These are phyloP conservation scores for Hymenoscyphus linearis DNA, from an alignment of 2,329 filamentous ascomycete genomes.

Conservation along the genomic window DNA sequence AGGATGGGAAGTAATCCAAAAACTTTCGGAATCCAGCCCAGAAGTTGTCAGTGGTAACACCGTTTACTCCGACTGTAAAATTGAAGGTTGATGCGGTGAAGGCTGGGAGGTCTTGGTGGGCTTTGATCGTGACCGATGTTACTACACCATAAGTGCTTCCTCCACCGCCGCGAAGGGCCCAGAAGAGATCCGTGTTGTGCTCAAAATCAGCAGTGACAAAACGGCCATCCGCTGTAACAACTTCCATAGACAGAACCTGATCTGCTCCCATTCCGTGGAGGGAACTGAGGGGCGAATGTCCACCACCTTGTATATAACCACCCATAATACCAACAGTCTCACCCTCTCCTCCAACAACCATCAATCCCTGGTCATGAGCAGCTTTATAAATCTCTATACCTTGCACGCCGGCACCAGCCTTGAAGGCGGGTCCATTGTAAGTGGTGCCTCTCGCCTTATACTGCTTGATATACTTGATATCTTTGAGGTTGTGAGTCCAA, in stretches of 20 bases:
- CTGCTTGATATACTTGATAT: slow-evolving; percentile 1
- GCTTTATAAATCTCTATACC: slow-evolving; percentile 40
- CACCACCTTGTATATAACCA: slow-evolving; percentile 57
- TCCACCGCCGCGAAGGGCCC: slow-evolving; percentile 56
- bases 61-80: background rate
- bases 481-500: slow-evolving; percentile 40
- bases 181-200: slow-evolving; percentile 54
- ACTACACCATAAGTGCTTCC: slow-evolving; percentile 50
- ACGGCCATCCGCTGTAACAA: slow-evolving; percentile 47
- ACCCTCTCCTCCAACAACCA: slow-evolving; percentile 49
- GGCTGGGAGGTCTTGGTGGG: slow-evolving; percentile 39
- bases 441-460: background rate
- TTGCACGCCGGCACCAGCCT: slow-evolving; percentile 46
- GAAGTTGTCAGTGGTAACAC: slow-evolving; percentile 40
- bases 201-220: slow-evolving; percentile 46
- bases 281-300: slow-evolving; percentile 50
- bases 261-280: slow-evolving; percentile 55
- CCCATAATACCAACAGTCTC: slow-evolving; percentile 13
- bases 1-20: slow-evolving; percentile 38
- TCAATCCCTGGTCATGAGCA: slow-evolving; percentile 39
- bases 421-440: slow-evolving; percentile 44
- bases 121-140: slow-evolving; percentile 48
- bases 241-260: slow-evolving; percentile 51
- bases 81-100: slow-evolving; percentile 25
- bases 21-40: slow-evolving; percentile 48